A percentile compares a stretch with the other conserved stretches of the same genome.
phyloP scores from a whole-genome alignment of 2,329 filamentous ascomycete genomes.

The Emergomyces pasteurianus region DNA sequence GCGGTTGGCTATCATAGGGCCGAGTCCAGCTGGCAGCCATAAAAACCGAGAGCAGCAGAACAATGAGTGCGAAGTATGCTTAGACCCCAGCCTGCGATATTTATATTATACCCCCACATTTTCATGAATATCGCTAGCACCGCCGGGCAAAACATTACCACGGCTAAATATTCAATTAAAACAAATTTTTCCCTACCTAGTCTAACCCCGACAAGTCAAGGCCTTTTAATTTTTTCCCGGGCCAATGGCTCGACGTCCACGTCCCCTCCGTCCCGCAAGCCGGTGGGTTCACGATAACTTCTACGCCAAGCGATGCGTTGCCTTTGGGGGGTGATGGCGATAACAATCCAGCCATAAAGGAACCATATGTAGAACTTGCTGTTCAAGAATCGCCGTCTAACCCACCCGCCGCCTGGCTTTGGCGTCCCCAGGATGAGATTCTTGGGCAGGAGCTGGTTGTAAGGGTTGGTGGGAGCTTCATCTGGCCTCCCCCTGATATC shows the following conservation, averaged over 20 bases:
- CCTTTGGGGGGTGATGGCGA: not conserved
- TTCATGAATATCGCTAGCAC: not conserved
- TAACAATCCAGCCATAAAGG: slow-evolving; percentile 11
- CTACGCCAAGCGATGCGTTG: slow-evolving; percentile 48
- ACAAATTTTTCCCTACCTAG: not conserved
- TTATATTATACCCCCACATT: not conserved
- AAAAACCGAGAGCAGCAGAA: not conserved
- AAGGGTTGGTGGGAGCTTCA: slow-evolving; percentile 68
- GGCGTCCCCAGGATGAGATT: slow-evolving; percentile 46
- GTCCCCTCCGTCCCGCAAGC: slow-evolving; percentile 57
- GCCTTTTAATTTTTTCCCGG: slow-evolving; percentile 55
- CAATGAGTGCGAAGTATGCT: not conserved
- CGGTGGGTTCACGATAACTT: slow-evolving; percentile 83
- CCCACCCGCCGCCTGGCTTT: slow-evolving; percentile 65
- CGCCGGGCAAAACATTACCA: not conserved
- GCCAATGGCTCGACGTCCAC: slow-evolving; percentile 81
- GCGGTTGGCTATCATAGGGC: slow-evolving; percentile 44
- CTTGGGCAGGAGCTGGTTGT: slow-evolving; percentile 49
- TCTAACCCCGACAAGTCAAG: slow-evolving; percentile 9
- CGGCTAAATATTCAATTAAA: not conserved
- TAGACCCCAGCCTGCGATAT: not conserved
- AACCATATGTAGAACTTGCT: slow-evolving; percentile 61
- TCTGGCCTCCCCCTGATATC: slow-evolving; percentile 54
- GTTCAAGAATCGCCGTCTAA: slow-evolving; percentile 61
- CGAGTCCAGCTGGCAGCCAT: not conserved